phyloP scores from a whole-genome alignment of 2,329 filamentous ascomycete genomes.

The Nannizziopsis arthrosporioides region DNA sequence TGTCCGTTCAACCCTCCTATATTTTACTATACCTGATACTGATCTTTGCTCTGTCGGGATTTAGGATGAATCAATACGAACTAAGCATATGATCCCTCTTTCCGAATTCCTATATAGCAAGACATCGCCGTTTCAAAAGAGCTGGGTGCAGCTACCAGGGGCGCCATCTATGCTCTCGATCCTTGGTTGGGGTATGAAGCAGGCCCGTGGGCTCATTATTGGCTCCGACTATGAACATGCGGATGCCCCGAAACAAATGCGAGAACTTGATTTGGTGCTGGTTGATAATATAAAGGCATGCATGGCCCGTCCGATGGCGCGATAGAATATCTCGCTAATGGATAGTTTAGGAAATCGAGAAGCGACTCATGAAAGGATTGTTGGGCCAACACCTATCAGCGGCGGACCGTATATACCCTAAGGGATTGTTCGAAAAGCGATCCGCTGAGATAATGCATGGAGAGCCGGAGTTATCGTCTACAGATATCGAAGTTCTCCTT shows the following conservation, averaged over 20 bases:
- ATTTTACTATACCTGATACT: not conserved
- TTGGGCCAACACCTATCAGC: conserved; percentile 36
- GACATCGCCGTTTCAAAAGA: conserved; percentile 60
- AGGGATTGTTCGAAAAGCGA: conserved; percentile 49
- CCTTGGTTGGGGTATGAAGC: conserved; percentile 62
- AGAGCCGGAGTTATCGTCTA: conserved; percentile 43
- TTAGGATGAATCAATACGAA: conserved; percentile 56
- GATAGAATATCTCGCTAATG: not conserved
- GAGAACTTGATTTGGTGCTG: conserved; percentile 36
- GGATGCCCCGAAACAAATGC: conserved; percentile 26
- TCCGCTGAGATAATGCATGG: conserved; percentile 45
- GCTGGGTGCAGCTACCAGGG: conserved; percentile 44
- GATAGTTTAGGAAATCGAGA: conserved; percentile 39
- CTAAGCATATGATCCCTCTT: conserved; percentile 58
- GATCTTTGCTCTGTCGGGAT: not conserved
- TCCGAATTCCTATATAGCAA: conserved; percentile 53
- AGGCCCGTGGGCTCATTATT: conserved; percentile 49
- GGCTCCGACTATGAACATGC: conserved; percentile 32
- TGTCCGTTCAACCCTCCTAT: conserved; percentile 24
- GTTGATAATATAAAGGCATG: conserved; percentile 48
- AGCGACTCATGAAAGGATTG: conserved; percentile 41
- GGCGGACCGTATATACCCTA: conserved; percentile 58
- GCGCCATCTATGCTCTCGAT: conserved; percentile 54
- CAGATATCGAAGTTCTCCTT: conserved; percentile 59
- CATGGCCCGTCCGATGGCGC: not conserved